Evolutionary conservation across 345 rosid genomes (phyloP).

Genomic region (Boechera stricta): DNA sequence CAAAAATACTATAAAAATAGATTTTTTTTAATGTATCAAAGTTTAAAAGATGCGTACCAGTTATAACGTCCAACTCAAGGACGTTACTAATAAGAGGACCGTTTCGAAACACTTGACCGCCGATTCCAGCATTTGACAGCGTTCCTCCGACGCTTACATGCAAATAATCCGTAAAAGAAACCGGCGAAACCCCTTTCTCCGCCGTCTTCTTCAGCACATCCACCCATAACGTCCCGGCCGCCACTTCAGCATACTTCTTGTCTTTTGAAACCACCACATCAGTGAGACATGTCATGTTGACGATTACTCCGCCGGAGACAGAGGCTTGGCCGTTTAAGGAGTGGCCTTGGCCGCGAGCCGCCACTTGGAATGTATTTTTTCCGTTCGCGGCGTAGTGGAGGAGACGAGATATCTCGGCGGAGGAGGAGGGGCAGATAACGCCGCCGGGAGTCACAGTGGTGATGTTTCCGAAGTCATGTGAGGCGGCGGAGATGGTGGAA

Average conservation of each 20-base stretch:
- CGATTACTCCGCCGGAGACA: conserved; percentile 67
- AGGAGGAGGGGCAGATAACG: conserved; percentile 67
- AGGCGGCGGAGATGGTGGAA: conserved; percentile 50
- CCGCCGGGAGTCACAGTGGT: conserved; percentile 57
- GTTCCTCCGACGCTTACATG: conserved; percentile 93
- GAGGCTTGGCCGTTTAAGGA: conserved; percentile 86
- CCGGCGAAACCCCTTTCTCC: conserved; percentile 78
- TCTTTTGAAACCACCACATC: conserved; percentile 48
- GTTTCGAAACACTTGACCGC: conserved; percentile 84
- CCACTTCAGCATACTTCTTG: conserved; percentile 71
- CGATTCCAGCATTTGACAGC: conserved; percentile 86
- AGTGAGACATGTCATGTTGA: conserved; percentile 74
- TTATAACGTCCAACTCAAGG: conserved; percentile 84
- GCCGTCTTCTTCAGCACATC: conserved; percentile 66
- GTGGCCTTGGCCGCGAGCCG: conserved; percentile 88
- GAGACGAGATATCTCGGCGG: conserved; percentile 55
- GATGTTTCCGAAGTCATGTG: conserved; percentile 75
- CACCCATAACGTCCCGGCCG: conserved; percentile 81
- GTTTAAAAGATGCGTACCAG: conserved; percentile 54
- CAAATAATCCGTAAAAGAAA: conserved; percentile 89
- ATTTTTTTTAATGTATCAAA: background rate
- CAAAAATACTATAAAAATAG: conserved; percentile 1
- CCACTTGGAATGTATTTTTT: conserved; percentile 55
- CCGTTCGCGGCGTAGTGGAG: conserved; percentile 51
- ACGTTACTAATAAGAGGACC: conserved; percentile 98